Percentiles rank a stretch among this genome's conserved stretches.
Conservation (phyloP, 306 rosid species). For the Rubus idaeus region DNA sequence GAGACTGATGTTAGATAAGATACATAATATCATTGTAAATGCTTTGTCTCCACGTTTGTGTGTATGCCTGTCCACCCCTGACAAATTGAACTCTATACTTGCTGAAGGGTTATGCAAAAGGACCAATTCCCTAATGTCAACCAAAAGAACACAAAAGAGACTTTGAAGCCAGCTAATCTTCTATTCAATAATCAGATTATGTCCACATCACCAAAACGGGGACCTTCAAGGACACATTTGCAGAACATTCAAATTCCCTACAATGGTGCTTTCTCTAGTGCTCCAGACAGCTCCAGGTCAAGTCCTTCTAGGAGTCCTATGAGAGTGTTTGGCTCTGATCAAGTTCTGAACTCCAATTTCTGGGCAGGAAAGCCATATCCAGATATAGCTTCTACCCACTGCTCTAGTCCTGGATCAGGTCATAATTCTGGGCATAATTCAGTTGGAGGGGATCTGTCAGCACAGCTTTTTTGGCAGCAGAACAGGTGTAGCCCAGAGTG, state of each 20-base stretch:
- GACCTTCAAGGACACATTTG: conserved; percentile 64
- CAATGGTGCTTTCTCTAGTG: conserved; percentile 63
- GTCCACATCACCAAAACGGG: conserved; percentile 68
- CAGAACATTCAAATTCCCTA: conserved; percentile 79
- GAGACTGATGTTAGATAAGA: neutral
- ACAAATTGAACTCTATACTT: conserved; percentile 26
- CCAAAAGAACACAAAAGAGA: conserved; percentile 53
- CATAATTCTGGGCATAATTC: conserved; percentile 95
- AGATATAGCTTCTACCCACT: conserved; percentile 69
- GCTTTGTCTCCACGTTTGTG: neutral
- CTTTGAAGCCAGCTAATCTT: conserved; percentile 53
- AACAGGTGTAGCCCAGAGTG: conserved; percentile 73
- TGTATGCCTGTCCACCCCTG: conserved; percentile 7
- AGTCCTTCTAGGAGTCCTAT: conserved; percentile 79
- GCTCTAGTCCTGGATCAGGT: conserved; percentile 98
- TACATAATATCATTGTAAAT: neutral
- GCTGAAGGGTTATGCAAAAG: conserved; percentile 60
- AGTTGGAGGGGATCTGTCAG: conserved; percentile 90
- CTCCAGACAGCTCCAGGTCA: conserved; percentile 77
- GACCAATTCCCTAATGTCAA: conserved; percentile 51
- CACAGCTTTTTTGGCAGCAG: conserved; percentile 56
- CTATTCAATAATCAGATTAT: conserved; percentile 45
- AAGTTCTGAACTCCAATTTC: conserved; percentile 48
- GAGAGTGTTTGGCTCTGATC: conserved; percentile 64
- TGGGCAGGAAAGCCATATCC: conserved; percentile 58